Base-by-base conservation (phyloP, 2,329 filamentous ascomycete genomes). In the Lachnellula arida region DNA sequence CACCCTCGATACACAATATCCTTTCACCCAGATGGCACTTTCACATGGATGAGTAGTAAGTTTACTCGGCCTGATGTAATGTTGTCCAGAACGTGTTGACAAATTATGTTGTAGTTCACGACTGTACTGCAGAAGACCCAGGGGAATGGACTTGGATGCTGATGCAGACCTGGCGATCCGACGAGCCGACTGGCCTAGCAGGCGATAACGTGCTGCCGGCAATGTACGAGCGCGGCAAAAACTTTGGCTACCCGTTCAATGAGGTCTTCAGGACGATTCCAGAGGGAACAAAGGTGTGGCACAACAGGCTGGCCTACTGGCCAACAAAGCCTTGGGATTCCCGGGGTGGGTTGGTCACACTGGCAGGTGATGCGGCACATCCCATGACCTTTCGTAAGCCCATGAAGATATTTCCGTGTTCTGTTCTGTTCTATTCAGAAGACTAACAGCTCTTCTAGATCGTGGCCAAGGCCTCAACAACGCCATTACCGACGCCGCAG, bases 341-440 rank as follows among this genome's bases (percentile, higher is more conserved):
- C 48, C 65, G 62, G 12, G 65, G 67, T 42, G 78, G 78, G 3
- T 69, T 71, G 1, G 73, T 78, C 3, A 78, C 78, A 1, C 66
- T 83, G 1, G 71, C 76, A 4, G 80, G 81, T 3, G 81, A 83
- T 63, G 75, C 79, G 2, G 79, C 79, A 0, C 80, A 83, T 65
- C 76, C 79, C n/a, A 82, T 83, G 80, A 80, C 78, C 17, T 61
- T 61, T 32, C 63, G 63, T 65, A 49, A 54, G 60, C 34, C 40
- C 35, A 7, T 19, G 4, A 15, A 23, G 3, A 28, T 22, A 25
- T 48, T 23, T 34, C 32, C 19, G 12, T 12, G 12, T 15, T 4
- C 9, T 32, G 5, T 19, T 46, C 4, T 12, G n/a, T 15, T 4
- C 9, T 32, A 11, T 19, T 46, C 4, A 23, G 17, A 49, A 49